Evolutionary conservation across 768 basidiomycete species (phyloP), one percentile per base, ranked within the genome.

Genomic region (Russula virescens): DNA sequence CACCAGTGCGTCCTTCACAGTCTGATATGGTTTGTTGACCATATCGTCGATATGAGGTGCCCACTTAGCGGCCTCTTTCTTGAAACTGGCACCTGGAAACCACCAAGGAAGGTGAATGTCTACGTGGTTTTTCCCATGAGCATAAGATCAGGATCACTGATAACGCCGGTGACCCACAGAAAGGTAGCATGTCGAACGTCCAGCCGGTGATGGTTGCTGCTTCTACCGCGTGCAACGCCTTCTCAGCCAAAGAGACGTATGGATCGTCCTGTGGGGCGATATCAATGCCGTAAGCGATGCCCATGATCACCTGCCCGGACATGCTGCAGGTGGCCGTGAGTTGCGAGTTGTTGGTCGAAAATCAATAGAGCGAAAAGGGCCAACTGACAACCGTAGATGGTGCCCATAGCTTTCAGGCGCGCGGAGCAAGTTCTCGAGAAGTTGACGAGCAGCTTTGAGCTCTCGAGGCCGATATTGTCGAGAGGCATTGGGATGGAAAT

Each of bases 41-140:
- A 70, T 63, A n/a, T 66, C 62, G 11, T 64, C 58, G 0, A 73
- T 65, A n/a, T 55, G 56, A 26, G 65, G 52, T 5, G 60, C 62
- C 68, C 67, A 67, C 23, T 21, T 61, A 25, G 16, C 59, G 7
- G 68, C 70, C 51, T 66, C 55, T 23, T 65, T 70, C 38, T 67
- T 68, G 53, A 71, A 72, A 6, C 67, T 58, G n/a, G 68, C 70
- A 21, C 71, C 70, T 3, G 71, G 71, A 31, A 71, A 60, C 71
- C 71, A 72, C 48, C 57, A 62, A 21, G 69, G 71, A 47, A 71
- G 50, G 38, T 66, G 55, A 19, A 58, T 67, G 38, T 70, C 69
- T 70, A 31, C 28, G 40, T 6, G 23, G 25, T 43, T 26, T 21
- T 26, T n/a, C 31, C 31, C 8, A 31, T 31, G 31, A 31, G 47